Conservation (phyloP, 306 rosid genomes). For the Quillaja saponaria region DNA sequence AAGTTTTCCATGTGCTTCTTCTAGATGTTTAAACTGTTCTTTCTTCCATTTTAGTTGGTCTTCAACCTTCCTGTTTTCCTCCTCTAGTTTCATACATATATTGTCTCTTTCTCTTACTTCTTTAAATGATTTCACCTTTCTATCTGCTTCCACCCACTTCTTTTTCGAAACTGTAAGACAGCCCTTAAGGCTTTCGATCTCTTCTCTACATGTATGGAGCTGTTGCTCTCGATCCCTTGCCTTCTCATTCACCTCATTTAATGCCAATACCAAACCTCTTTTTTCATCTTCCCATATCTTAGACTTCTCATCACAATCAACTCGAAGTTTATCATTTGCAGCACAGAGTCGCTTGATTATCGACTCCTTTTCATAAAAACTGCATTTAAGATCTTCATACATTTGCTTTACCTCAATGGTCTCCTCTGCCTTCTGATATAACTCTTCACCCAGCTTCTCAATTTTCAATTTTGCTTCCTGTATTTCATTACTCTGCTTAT, state of each 20-base stretch:
- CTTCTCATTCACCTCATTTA: constrained; percentile 64
- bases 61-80: constrained; percentile 53
- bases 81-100: constrained; percentile 43
- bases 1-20: constrained; percentile 65
- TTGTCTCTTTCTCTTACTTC: constrained; percentile 58
- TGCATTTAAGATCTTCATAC: constrained; percentile 45
- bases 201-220: constrained; percentile 42
- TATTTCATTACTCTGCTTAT: constrained; percentile 43
- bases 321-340: constrained; percentile 57
- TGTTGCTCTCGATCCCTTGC: constrained; percentile 50
- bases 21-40: constrained; percentile 74
- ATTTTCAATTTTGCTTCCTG: constrained; percentile 52
- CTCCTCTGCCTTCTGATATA: constrained; percentile 51
- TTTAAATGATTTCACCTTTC: constrained; percentile 35
- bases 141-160: constrained; percentile 48
- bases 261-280: constrained; percentile 43
- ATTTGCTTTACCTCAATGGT: constrained; percentile 24
- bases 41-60: constrained; percentile 82
- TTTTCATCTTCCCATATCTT: constrained; percentile 50
- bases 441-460: constrained; percentile 58
- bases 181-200: constrained; percentile 56
- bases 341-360: constrained; percentile 52
- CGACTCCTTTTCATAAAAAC: constrained; percentile 49
- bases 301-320: constrained; percentile 46
- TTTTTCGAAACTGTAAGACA: constrained; percentile 47